These are phyloP conservation scores for Cercospora janseana DNA, from an alignment of 2,329 filamentous ascomycete species.

Conservation along the genomic window DNA sequence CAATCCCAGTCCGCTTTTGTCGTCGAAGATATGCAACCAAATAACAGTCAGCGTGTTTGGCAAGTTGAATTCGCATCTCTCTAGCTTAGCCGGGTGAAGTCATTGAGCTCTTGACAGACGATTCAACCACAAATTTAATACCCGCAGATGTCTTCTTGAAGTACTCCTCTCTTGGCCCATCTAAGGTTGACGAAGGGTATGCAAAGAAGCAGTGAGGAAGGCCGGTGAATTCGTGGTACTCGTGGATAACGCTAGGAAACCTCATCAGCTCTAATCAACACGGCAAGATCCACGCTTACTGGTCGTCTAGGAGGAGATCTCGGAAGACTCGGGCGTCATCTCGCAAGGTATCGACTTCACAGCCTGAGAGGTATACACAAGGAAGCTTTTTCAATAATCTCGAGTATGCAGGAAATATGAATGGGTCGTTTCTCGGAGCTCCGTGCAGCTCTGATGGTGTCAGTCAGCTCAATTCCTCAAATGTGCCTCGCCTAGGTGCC, in stretches of 20 bases:
- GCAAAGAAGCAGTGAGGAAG: slow-evolving; percentile 25
- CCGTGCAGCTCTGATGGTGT: slow-evolving; percentile 7
- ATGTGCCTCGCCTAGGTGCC: background rate
- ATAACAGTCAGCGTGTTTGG: no score
- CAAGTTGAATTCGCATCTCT: no score
- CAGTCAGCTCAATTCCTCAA: background rate
- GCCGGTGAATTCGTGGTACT: slow-evolving; percentile 19
- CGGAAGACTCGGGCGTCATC: slow-evolving; percentile 21
- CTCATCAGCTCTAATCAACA: background rate
- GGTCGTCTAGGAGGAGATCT: slow-evolving; percentile 16
- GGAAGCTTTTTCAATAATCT: slow-evolving; percentile 22
- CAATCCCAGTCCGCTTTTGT: no score
- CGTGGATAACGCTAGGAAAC: slow-evolving; percentile 15
- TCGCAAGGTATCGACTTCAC: slow-evolving; percentile 20
- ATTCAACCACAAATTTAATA: slow-evolving; percentile 19
- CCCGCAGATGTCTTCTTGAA: slow-evolving; percentile 20
- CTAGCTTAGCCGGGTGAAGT: slow-evolving; percentile 13
- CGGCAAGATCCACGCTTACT: slow-evolving; percentile 10
- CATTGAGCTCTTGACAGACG: slow-evolving; percentile 5
- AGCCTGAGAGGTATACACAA: slow-evolving; percentile 18
- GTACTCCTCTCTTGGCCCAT: slow-evolving; percentile 16
- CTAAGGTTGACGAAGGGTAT: slow-evolving; percentile 15
- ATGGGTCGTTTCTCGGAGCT: slow-evolving; percentile 18
- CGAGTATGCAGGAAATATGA: slow-evolving; percentile 34
- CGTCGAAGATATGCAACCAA: no score